Evolutionary conservation across 2,329 filamentous ascomycete species (phyloP), one percentile per base, ranked within the genome.

Genomic region (Diaporthe citri): DNA sequence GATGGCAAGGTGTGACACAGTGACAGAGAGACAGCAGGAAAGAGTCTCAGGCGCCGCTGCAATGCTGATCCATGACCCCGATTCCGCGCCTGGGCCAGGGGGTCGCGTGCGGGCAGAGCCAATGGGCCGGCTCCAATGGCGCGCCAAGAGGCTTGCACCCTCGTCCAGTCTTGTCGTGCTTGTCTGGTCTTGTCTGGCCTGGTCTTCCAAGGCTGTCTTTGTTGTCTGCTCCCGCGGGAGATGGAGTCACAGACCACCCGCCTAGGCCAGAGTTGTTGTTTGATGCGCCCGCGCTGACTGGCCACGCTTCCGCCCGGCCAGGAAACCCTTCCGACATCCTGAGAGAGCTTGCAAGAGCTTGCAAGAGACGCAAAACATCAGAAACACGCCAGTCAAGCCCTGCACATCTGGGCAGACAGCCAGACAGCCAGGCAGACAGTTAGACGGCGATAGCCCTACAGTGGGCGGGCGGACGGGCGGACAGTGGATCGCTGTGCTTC

Each of bases 31-130:
- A 64, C 25, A 62, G 17, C 39, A 64, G 15, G n/a, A 25, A 39
- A 67, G 60, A 66, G 62, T 69, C 64, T 69, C 64, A 69, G 64
- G 64, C 64, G 64, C 64, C 48, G 64, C 48, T 69, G 64, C 64
- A 69, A 5, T 31, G 64, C 64, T 69, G 64, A 69, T 69, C 64
- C 64, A 41, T 55, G 64, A 55, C 64, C 64, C 64, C 64, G 46
- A 52, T 69, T 69, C 46, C 64, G 64, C 64, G 64, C 64, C 64
- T 55, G 64, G 48, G 17, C 64, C 48, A 69, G 64, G 64, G 64
- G 64, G 64, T 69, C 64, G 46, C 64, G 48, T 55, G 64, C n/a
- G 22, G 48, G 64, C 48, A 55, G 34, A 55, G 64, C 64, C 64
- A 69, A 69, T 69, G 31, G n/a, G 46, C 46, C 34, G 4, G 34